A percentile compares a stretch with the other conserved stretches of the same genome.
phyloP scores from a whole-genome alignment of 2,329 filamentous ascomycete species.

The Fusarium napiforme region DNA sequence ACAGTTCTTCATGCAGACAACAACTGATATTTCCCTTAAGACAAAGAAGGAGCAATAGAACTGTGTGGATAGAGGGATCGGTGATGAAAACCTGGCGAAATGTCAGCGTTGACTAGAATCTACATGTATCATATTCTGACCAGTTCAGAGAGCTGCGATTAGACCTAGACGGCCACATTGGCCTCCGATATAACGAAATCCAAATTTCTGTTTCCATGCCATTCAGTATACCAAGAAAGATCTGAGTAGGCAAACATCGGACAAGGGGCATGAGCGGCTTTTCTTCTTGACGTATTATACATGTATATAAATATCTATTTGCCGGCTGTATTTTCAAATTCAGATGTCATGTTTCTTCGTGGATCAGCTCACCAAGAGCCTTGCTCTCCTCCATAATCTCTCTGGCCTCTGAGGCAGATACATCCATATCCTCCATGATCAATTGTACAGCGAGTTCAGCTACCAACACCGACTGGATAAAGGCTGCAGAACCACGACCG shows the following conservation, averaged over 20 bases:
- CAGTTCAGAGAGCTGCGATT: conserved; percentile 31
- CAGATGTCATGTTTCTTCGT: conserved; percentile 62
- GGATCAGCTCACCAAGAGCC: conserved; percentile 72
- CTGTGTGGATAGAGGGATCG: conserved; percentile 27
- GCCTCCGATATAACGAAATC: conserved; percentile 25
- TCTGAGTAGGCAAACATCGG: not conserved
- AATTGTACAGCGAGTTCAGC: conserved; percentile 72
- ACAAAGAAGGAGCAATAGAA: conserved; percentile 65
- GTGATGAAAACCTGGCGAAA: conserved; percentile 24
- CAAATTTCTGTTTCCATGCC: conserved; percentile 19
- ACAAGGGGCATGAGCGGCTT: conserved; percentile 1
- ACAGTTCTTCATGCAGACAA: conserved; percentile 69
- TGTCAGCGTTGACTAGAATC: conserved; percentile 46
- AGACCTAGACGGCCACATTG: conserved; percentile 37
- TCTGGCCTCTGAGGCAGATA: conserved; percentile 56
- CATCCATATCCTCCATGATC: conserved; percentile 66
- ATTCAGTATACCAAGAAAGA: not conserved
- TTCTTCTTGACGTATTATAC: conserved; percentile 19
- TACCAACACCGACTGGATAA: conserved; percentile 80
- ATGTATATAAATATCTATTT: not conserved
- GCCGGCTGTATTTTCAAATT: not conserved
- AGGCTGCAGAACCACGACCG: conserved; percentile 72
- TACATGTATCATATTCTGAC: conserved; percentile 43
- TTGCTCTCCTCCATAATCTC: conserved; percentile 74
- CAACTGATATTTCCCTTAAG: conserved; percentile 51